Evolutionary conservation across 2,329 filamentous ascomycete species (phyloP), one percentile per base, ranked within the genome.

Genomic region (Penicillium paneum): DNA sequence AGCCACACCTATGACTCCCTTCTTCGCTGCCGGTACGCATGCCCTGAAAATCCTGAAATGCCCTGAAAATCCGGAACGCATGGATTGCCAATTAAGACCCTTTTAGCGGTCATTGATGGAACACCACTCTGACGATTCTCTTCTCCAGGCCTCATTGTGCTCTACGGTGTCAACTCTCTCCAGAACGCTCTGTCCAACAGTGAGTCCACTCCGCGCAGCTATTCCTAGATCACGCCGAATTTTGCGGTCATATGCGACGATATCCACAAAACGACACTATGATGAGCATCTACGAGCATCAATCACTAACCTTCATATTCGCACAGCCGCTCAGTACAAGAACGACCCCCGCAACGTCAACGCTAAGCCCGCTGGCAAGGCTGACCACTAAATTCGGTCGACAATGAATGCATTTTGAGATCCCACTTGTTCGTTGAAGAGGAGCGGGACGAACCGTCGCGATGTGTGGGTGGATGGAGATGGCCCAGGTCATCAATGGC

Each of bases 1-100:
- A 97, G 93, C 90, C 80, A 84, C 85, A 83, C 91, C 93, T 69
- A 87, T 95, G 87, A 86, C 85, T 76, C 93, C 93, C 67, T 97
- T 97, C 85, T 94, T 92, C 83, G 82, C 83, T 77, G 93, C 93
- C 75, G 91, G 93, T 96, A 94, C 74, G 89, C 82, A 42, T 50
- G 57, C 44, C 44, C 26, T 5, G 12, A 46, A 29, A 28, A 48
- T 36, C 21, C 19, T 19, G n/a, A 49, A 29, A 43, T 24, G 3
- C 28, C 35, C 3, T 39, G 21, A 42, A 34, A 3, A 2, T n/a
- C 12, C 29, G 5, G 15, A 45, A 15, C 17, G n/a, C 29, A 49
- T 48, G 24, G 36, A 42, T 28, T 28, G 24, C 28, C 24, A 35
- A 39, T 40, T 54, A 10, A 12, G 47, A 28, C 45, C 24, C 47